Evolutionary conservation across 495 filamentous ascomycete species (phyloP).

Genomic region (Clohesyomyces aquaticus): DNA sequence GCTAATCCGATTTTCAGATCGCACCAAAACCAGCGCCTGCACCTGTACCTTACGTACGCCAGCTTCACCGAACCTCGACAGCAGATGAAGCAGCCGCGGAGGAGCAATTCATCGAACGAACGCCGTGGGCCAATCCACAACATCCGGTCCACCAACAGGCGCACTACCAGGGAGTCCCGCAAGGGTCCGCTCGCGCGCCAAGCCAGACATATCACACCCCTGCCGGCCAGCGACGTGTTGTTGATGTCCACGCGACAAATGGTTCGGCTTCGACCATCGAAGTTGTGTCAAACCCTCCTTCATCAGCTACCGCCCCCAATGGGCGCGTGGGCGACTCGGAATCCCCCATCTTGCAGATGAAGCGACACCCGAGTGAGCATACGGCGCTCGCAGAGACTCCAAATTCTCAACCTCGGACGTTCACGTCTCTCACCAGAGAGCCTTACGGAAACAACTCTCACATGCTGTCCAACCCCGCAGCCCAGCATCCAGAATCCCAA

Average conservation of each 20-base stretch:
- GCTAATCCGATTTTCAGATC: too few species aligned
- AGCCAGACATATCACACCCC: conserved; percentile 54
- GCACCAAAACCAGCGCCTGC: conserved; percentile 30
- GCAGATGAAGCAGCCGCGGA: conserved; percentile 65
- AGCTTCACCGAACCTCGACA: conserved; percentile 45
- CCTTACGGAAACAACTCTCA: conserved; percentile 24
- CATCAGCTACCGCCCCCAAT: conserved; percentile 44
- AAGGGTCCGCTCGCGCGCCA: conserved; percentile 31
- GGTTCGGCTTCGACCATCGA: conserved; percentile 61
- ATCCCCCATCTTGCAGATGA: conserved; percentile 40
- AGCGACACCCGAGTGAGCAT: conserved; percentile 33
- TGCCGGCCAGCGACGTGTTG: conserved; percentile 56
- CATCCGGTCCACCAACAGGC: conserved; percentile 68
- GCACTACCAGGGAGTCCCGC: conserved; percentile 22
- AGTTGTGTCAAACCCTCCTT: conserved; percentile 52
- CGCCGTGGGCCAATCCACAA: conserved; percentile 85
- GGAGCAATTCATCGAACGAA: conserved; percentile 80
- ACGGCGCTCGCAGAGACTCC: conserved; percentile 17
- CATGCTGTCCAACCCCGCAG: conserved; percentile 25
- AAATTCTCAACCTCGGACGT: conserved; percentile 11
- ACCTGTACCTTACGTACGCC: conserved; percentile 30
- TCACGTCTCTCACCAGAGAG: conserved; percentile 16
- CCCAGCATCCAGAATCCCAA: conserved; percentile 11
- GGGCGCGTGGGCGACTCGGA: conserved; percentile 32
- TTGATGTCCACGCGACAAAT: conserved; percentile 58